Evolutionary conservation across 1,139 yeast species (phyloP).

Genomic region (Debaryomyces sp.): DNA sequence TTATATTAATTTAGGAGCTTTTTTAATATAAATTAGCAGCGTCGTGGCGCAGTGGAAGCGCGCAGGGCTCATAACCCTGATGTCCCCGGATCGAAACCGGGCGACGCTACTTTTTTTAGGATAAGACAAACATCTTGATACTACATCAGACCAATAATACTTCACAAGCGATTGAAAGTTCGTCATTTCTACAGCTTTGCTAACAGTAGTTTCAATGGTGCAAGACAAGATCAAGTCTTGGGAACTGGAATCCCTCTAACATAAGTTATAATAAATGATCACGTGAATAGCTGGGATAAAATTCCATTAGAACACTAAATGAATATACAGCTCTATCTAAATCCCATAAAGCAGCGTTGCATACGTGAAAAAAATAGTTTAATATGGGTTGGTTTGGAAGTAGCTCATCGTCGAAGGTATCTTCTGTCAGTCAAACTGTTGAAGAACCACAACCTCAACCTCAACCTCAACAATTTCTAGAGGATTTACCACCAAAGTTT

Average conservation of each 20-base stretch:
- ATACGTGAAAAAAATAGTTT: not conserved
- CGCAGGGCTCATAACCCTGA: constrained; percentile 99
- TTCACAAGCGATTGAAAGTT: no score
- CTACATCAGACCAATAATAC: no score
- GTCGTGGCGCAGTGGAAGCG: constrained; percentile 98
- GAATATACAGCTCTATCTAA: not conserved
- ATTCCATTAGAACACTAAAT: not conserved
- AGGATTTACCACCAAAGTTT: constrained; percentile 50
- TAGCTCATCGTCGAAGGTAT: constrained; percentile 27
- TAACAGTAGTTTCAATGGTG: no score
- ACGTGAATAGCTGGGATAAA: not conserved
- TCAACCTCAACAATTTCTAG: constrained; percentile 25
- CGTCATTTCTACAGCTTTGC: no score
- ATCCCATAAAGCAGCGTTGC: not conserved
- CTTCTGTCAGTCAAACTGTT: constrained; percentile 26
- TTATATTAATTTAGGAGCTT: not conserved
- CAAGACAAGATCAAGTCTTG: no score
- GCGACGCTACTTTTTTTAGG: constrained; percentile 74
- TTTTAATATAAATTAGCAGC: constrained; percentile 29
- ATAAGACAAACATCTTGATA: no score
- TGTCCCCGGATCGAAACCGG: constrained; percentile 98
- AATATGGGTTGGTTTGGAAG: constrained; percentile 39
- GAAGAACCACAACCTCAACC: constrained; percentile 16
- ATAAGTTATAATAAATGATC: not conserved
- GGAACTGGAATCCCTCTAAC: not conserved